Conservation (phyloP, 306 rosid genomes). For the Dryas drummondii region DNA sequence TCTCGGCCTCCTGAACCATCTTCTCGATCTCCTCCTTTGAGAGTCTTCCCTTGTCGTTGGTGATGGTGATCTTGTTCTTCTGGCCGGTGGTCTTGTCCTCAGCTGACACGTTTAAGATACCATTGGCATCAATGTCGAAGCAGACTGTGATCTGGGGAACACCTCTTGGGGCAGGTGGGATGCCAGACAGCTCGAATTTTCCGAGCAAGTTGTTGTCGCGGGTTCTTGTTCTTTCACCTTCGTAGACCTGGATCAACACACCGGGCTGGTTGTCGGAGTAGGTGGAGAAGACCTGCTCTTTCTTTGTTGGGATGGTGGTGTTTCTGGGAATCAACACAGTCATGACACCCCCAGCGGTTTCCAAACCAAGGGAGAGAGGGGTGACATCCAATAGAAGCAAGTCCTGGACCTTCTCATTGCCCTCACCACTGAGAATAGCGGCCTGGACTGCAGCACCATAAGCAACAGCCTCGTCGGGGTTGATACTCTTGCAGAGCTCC, state of each 20-base stretch:
- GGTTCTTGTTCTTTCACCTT: constrained; percentile 70
- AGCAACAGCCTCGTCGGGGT: constrained; percentile 75
- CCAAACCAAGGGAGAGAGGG: constrained; percentile 67
- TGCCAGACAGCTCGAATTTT: constrained; percentile 70
- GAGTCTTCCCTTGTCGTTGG: constrained; percentile 70
- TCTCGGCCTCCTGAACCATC: constrained; percentile 83
- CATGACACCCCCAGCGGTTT: constrained; percentile 79
- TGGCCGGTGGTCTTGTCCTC: constrained; percentile 76
- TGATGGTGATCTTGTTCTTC: constrained; percentile 79
- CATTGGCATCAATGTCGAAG: constrained; percentile 73
- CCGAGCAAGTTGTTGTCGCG: constrained; percentile 73
- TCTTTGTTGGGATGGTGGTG: constrained; percentile 76
- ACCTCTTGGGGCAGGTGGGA: constrained; percentile 81
- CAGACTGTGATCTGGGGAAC: constrained; percentile 80
- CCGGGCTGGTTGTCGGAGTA: constrained; percentile 82
- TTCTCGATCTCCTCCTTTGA: constrained; percentile 77
- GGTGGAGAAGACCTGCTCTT: constrained; percentile 76
- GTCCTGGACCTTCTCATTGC: constrained; percentile 80
- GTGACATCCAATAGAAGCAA: constrained; percentile 68
- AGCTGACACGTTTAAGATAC: constrained; percentile 71
- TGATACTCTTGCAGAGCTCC: constrained; percentile 74
- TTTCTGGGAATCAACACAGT: constrained; percentile 70
- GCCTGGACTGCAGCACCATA: constrained; percentile 77
- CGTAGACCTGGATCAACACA: constrained; percentile 72
- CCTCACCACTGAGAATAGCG: constrained; percentile 69